Conservation (phyloP, 2,329 filamentous ascomycete species). For the Cryphonectria carpinicola region DNA sequence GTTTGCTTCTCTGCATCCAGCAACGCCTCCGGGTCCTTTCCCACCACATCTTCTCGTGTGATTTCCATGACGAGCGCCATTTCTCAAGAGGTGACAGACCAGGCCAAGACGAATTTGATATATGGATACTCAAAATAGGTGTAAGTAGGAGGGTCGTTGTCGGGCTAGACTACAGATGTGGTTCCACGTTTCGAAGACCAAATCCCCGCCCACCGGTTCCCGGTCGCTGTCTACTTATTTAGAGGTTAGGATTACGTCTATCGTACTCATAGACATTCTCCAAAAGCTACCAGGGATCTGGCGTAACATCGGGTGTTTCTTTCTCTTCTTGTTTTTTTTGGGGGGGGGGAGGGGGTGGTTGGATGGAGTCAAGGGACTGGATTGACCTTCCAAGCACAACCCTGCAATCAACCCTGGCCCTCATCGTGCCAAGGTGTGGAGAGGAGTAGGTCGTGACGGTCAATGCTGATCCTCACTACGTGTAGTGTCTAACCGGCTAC, state of each 20-base stretch:
- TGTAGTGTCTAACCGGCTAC: not conserved
- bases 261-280: not conserved
- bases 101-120: not conserved
- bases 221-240: not conserved
- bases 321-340: too few relatives aligned
- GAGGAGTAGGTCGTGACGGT: not conserved
- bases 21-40: not conserved
- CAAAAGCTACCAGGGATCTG: not conserved
- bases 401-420: not conserved
- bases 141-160: not conserved
- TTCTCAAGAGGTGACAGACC: not conserved
- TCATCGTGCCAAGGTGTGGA: not conserved
- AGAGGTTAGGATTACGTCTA: not conserved
- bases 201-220: not conserved
- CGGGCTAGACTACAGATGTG: not conserved
- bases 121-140: not conserved
- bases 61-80: slow-evolving; percentile 4
- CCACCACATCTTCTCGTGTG: slow-evolving; percentile 7
- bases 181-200: not conserved
- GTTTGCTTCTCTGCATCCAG: slow-evolving; percentile 8
- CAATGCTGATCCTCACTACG: not conserved
- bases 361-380: not conserved
- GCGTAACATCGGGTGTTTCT: not conserved
- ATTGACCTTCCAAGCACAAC: not conserved
- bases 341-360: too few relatives aligned